Base-by-base conservation (phyloP, 2,329 filamentous ascomycete genomes). In the Beauveria brongniartii region DNA sequence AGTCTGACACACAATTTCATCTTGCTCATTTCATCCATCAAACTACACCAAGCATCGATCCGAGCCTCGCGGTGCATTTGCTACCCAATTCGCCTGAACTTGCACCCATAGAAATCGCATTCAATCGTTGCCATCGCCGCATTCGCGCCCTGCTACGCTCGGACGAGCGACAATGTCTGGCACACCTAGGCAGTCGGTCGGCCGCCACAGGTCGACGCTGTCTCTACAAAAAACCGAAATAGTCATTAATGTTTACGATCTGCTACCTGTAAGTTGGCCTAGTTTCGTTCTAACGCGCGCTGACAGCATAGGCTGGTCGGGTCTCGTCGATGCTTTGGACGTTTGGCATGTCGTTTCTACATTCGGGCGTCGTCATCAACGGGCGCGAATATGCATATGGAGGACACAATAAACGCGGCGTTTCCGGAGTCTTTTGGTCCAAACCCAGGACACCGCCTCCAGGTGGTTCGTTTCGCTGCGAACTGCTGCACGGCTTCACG, bases 351-450 rank as follows among this genome's bases (percentile, higher is more conserved):
- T 90, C 87, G 5, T 84, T 95, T 40, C 82, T 94, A 5, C 91
- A 95, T 72, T 90, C 90, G 0, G 91, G 90, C 57, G 88, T 95
- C 59, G 89, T 92, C 46, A 90, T 94, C 73, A 87, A 87, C 70
- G 84, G 87, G 66, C 83, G 80, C 64, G 91, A 95, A 77, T 95
- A 94, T 71, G 91, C 91, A 24, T 95, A 91, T 69, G 91, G 91
- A 48, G 91, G 91, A 1, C 91, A 95, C 71, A 85, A 90, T 69
- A 83, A 82, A 66, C 82, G 77, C 55, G 82, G 83, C 26, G 73
- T 87, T 61, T 93, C 89, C 4, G 91, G 91, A 54, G 90, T 95
- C 9, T 95, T 94, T 76, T 92, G 86, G 85, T 93, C 90, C 18
- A 85, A 80, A 64, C 90, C 91, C 1, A 81, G 80, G 65, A 82